Conservation (phyloP, 371 early-diverging fungal species). For the Phascolomyces articulosus region DNA sequence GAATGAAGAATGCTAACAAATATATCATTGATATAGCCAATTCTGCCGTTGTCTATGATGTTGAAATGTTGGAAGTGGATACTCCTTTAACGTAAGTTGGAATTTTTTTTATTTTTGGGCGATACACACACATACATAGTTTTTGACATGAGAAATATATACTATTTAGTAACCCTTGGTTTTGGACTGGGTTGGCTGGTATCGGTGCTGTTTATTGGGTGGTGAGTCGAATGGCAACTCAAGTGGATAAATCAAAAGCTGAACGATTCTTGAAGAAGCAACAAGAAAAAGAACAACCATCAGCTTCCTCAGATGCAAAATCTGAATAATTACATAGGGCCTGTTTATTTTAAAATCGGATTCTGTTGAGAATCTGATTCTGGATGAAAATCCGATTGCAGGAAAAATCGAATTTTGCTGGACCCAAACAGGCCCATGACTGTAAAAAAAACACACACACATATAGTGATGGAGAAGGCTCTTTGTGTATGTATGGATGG, state of each 20-base stretch:
- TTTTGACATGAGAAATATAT: background rate
- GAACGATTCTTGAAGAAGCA: conserved; percentile 26
- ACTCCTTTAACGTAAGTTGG: conserved; percentile 35
- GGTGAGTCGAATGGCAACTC: conserved; percentile 17
- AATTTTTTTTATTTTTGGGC: background rate
- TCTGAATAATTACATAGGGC: background rate
- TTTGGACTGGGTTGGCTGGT: conserved; percentile 25
- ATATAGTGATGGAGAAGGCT: too few relatives aligned
- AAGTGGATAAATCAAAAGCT: conserved; percentile 24
- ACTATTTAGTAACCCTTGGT: conserved; percentile 38
- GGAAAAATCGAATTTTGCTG: too few relatives aligned
- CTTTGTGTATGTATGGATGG: too few relatives aligned
- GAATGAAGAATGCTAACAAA: too few relatives aligned
- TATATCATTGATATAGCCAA: conserved; percentile 33
- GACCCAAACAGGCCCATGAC: too few relatives aligned
- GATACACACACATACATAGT: too few relatives aligned
- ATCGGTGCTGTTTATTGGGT: conserved; percentile 15
- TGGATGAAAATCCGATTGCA: too few relatives aligned
- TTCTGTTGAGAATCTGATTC: too few relatives aligned
- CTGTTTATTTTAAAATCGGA: too few relatives aligned
- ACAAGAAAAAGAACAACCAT: conserved; percentile 15
- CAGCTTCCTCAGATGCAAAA: background rate
- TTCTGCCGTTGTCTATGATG: conserved; percentile 40
- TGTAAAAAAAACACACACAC: too few relatives aligned
- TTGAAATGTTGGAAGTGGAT: conserved; percentile 32